These are phyloP conservation scores for Rhizodiscina lignyota DNA, from an alignment of 495 filamentous ascomycete genomes.

Conservation along the genomic window DNA sequence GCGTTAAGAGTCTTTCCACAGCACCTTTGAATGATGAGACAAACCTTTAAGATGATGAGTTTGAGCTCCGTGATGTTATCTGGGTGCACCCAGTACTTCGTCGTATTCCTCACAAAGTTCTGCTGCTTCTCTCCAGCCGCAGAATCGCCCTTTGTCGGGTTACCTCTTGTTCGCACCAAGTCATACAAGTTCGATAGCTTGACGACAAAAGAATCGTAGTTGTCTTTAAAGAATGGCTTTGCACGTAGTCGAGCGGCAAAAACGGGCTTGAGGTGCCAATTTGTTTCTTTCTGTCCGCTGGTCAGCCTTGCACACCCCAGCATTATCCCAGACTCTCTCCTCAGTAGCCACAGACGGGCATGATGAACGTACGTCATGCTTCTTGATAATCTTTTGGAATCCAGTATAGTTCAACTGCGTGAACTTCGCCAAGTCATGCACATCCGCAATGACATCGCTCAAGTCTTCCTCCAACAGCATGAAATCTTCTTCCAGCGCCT, in stretches of 20 bases:
- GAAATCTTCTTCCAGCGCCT: constrained; percentile 78
- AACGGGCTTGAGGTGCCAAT: constrained; percentile 83
- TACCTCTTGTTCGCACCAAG: constrained; percentile 77
- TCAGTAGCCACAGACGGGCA: too few relatives aligned
- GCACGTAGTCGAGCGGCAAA: constrained; percentile 87
- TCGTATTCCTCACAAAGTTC: constrained; percentile 93
- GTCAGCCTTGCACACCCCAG: too few relatives aligned
- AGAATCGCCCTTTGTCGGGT: constrained; percentile 81
- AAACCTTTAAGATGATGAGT: constrained; percentile 78
- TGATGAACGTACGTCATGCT: constrained; percentile 87
- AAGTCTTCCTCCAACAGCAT: constrained; percentile 85
- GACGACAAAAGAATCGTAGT: constrained; percentile 92
- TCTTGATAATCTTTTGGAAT: constrained; percentile 99
- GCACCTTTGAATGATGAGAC: constrained; percentile 4
- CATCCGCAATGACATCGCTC: constrained; percentile 96
- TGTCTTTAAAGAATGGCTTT: constrained; percentile 95
- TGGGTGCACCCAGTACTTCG: constrained; percentile 98
- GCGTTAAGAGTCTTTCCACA: constrained; percentile 9
- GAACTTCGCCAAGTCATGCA: constrained; percentile 96
- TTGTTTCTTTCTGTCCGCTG: constrained; percentile 62
- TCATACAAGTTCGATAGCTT: constrained; percentile 95
- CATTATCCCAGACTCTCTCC: background rate
- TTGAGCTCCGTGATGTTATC: constrained; percentile 98
- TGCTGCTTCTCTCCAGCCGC: constrained; percentile 82
- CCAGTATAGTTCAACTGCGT: constrained; percentile 97